Percentiles rank a stretch among this genome's conserved stretches.
phyloP scores from a whole-genome alignment of 352 stramenopile species.

The Blastocystis sp. region DNA sequence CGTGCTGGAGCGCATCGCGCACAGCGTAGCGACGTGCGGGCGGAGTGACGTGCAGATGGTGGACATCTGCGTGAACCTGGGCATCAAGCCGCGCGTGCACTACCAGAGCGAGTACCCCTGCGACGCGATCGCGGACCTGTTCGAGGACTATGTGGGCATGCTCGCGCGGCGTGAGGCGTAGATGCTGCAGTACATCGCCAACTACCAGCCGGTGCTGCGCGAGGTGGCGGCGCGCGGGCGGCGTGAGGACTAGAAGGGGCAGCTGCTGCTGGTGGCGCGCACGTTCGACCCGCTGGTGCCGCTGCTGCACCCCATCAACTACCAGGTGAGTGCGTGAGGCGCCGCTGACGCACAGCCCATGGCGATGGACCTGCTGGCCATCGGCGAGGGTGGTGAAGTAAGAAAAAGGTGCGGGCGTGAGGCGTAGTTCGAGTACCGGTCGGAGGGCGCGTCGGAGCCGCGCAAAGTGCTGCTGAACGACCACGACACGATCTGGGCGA shows the following conservation, averaged over 20 bases:
- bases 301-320: constrained; percentile 38
- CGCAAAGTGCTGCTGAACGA: constrained; percentile 32
- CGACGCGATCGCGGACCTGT: constrained; percentile 12
- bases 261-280: constrained; percentile 14
- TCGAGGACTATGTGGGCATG: not conserved
- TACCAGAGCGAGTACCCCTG: constrained; percentile 22
- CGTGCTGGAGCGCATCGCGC: not conserved
- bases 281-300: constrained; percentile 18
- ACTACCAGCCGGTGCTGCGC: not conserved
- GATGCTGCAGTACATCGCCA: constrained; percentile 16
- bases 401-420: not conserved
- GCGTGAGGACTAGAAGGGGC: not conserved
- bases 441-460: not conserved
- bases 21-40: not conserved
- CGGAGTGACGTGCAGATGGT: not conserved
- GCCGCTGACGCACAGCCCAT: not conserved
- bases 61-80: constrained; percentile 36
- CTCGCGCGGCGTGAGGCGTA: not conserved
- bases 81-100: constrained; percentile 37
- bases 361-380: constrained; percentile 3
- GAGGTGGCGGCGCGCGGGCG: not conserved
- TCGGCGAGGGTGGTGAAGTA: constrained; percentile 43
- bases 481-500: constrained; percentile 18
- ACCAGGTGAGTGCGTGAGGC: not conserved
- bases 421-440: constrained; percentile 37